Base-by-base conservation (phyloP, 306 rosid genomes). In the Dryas alaskensis region DNA sequence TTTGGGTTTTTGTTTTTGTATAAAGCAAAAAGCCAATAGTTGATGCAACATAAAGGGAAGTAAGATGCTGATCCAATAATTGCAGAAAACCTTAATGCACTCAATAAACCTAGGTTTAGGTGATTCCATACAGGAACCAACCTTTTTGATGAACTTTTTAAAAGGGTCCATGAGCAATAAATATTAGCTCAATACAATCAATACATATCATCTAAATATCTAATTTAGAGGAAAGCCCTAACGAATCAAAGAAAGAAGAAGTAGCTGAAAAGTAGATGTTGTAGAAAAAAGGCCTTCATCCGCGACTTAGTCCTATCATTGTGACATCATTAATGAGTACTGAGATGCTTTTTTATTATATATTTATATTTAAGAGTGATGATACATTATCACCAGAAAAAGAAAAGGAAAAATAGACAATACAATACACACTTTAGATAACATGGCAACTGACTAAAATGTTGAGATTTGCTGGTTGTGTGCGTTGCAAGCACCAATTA, bases 251-350 rank as follows among this genome's bases (percentile, higher is more conserved):
- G 14, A 11, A 25, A 57, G 39, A 57, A 19, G 8, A 57, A 19
- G 22, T 22, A 22, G 75, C 43, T 12, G 75, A 58, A 71, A 57
- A 47, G 65, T 25, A 55, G 55, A 57, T 57, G 43, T 13, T 12
- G n/a, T 13, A 60, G 19, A 14, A 22, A 44, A 7, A 55, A 58
- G 13, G 12, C 44, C 44, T 43, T 54, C 5, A 16, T 31, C 31
- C 3, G 13, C 4, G 14, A 54, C n/a, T 52, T 61, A 39, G 22
- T 22, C 22, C 22, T 22, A 22, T 22, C 22, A 22, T 22, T 22
- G 22, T 22, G 22, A 22, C 22, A 22, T 22, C 22, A 22, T 64
- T 17, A 44, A 43, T 6, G 22, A 6, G 16, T 17, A 43, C 69
- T 64, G 69, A 31, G 69, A 64, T 44, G 16, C 17, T 64, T 16